Evolutionary conservation across 2,329 filamentous ascomycete genomes (phyloP).

Genomic region (Cercospora zeina): DNA sequence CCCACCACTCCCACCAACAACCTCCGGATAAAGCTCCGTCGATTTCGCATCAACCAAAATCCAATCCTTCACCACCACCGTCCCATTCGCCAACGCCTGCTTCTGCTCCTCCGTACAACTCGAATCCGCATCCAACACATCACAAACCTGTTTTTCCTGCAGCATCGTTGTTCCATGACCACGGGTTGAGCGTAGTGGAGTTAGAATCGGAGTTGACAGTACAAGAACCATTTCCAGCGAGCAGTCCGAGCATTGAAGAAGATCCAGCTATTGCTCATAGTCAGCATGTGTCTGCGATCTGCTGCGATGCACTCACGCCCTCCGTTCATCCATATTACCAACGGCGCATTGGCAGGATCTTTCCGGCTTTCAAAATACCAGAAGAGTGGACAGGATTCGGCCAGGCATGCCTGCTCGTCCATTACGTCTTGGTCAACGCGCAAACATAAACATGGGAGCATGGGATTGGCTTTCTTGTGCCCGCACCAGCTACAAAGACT

Average conservation of each 20-base stretch:
- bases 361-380: conserved; percentile 55
- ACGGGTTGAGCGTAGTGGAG: conserved; percentile 54
- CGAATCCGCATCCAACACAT: conserved; percentile 20
- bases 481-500: too few relatives aligned
- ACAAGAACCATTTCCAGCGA: conserved; percentile 56
- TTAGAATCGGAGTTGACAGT: conserved; percentile 56
- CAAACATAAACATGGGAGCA: not conserved
- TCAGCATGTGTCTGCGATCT: conserved; percentile 32
- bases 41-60: conserved; percentile 26
- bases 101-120: conserved; percentile 26
- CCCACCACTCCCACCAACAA: conserved; percentile 12
- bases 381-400: conserved; percentile 12
- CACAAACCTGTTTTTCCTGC: conserved; percentile 26
- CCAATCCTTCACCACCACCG: conserved; percentile 21
- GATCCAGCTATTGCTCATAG: conserved; percentile 43
- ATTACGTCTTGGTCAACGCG: not conserved
- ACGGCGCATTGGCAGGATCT: conserved; percentile 46
- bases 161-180: conserved; percentile 34
- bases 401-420: not conserved
- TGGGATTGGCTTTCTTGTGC: too few relatives aligned
- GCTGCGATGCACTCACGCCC: conserved; percentile 41
- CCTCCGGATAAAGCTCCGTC: conserved; percentile 22
- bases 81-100: conserved; percentile 21
- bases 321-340: conserved; percentile 61
- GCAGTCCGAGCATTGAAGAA: conserved; percentile 53